These are phyloP conservation scores for Phytopythium litorale DNA, from an alignment of 352 stramenopile genomes.

Conservation along the genomic window DNA sequence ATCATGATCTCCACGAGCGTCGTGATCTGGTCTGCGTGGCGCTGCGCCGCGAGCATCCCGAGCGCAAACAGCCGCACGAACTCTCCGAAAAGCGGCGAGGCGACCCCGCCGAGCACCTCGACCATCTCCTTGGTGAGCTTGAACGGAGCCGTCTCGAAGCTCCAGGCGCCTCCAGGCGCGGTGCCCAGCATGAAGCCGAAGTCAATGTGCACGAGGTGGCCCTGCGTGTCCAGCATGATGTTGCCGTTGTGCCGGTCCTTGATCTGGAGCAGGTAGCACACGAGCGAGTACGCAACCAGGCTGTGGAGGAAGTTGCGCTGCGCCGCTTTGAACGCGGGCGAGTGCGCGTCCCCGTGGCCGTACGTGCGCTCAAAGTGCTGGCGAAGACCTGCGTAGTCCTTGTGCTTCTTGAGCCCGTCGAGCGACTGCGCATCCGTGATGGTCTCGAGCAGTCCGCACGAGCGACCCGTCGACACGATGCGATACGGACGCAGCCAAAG, in stretches of 20 bases:
- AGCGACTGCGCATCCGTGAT: slow-evolving; percentile 95
- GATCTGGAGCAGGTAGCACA: slow-evolving; percentile 90
- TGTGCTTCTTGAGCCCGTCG: slow-evolving; percentile 93
- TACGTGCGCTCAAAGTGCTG: slow-evolving; percentile 93
- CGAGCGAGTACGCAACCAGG: slow-evolving; percentile 58
- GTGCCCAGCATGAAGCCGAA: slow-evolving; percentile 97
- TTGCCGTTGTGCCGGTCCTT: slow-evolving; percentile 97
- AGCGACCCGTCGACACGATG: slow-evolving; percentile 91
- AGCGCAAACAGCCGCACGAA: slow-evolving; percentile 60
- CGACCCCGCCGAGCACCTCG: slow-evolving; percentile 80
- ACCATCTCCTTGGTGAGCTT: slow-evolving; percentile 96
- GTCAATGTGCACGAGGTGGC: slow-evolving; percentile 95
- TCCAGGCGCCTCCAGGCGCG: slow-evolving; percentile 91
- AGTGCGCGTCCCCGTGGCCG: slow-evolving; percentile 40
- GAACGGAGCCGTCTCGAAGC: slow-evolving; percentile 92
- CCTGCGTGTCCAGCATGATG: slow-evolving; percentile 90
- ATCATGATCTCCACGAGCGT: slow-evolving; percentile 80
- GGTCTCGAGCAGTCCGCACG: slow-evolving; percentile 93
- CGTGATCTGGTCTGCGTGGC: slow-evolving; percentile 61
- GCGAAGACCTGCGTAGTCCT: slow-evolving; percentile 70
- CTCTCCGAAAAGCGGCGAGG: slow-evolving; percentile 57
- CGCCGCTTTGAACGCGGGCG: slow-evolving; percentile 36
- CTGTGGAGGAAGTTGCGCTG: slow-evolving; percentile 67
- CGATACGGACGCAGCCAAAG: slow-evolving; percentile 94
- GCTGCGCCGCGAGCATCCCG: slow-evolving; percentile 49